Base-by-base conservation (phyloP, 139 green algal genomes). In the Spirogloea muscicola region DNA sequence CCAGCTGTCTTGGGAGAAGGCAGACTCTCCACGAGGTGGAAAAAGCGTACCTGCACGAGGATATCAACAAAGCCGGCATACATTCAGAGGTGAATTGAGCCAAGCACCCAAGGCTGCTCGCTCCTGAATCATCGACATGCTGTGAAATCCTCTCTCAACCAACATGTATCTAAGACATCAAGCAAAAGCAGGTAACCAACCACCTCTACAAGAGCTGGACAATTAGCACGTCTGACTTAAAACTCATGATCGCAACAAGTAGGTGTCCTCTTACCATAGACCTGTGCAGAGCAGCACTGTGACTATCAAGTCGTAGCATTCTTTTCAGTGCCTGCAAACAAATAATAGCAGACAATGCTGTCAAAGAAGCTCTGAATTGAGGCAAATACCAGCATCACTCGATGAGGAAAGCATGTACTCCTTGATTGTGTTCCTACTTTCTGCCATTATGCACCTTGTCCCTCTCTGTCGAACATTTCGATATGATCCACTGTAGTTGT, bases 21-120 rank as follows among this genome's bases (percentile, higher is more conserved):
- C 3, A 79, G 58, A 6, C 27, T 37, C 2, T 52, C 31, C 58
- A 78, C 70, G 16, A 29, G 31, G 16, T 44, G 25, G 62, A 79
- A 78, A 33, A 79, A 79, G 0, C 70, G 38, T 7, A 79, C 43
- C 70, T 66, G 48, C 10, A 64, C 2, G 21, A 49, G 1, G 39
- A 16, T 2, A 16, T 63, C 3, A 3, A 41, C 18, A 37, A 27
- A n/a, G n/a, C 10, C 36, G 27, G 5, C 52, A 62, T 4, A 27
- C 21, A 27, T 31, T 2, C 52, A 62, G 27, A 37, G 10, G 16
- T 10, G n/a, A 31, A 69, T 64, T n/a, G n/a, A n/a, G n/a, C n/a
- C n/a, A 55, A 55, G 21, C 46, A 55, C 21, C 46, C 21, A 55
- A 31, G 46, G 46, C 46, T 21, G 46, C 21, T 21, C 21, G 46